Conservation (phyloP, 441 rosid species). For the Capsella rubella region DNA sequence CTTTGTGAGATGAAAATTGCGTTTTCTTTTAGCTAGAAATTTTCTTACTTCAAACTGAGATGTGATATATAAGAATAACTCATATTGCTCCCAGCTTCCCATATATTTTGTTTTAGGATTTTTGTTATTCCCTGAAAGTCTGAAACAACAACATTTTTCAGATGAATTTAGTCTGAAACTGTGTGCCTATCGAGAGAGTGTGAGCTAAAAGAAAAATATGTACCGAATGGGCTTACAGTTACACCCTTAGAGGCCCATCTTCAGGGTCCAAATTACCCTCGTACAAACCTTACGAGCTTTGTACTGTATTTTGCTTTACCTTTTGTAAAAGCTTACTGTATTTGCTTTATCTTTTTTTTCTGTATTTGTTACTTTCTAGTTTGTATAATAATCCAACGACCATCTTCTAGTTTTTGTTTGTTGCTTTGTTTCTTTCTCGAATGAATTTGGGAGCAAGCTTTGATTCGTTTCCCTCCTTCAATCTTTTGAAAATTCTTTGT, state of each 20-base stretch:
- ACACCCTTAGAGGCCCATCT: constrained; percentile 22
- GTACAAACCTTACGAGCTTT: background rate
- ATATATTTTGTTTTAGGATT: background rate
- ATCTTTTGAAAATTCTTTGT: constrained; percentile 22
- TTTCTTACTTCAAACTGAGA: background rate
- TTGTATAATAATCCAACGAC: background rate
- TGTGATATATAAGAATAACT: background rate
- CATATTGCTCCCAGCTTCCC: background rate
- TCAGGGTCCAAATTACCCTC: background rate
- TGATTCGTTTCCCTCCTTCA: constrained; percentile 33
- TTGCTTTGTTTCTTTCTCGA: constrained; percentile 16
- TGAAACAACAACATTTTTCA: too few species aligned
- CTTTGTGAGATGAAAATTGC: background rate
- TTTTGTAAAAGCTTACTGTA: background rate
- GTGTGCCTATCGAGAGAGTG: background rate
- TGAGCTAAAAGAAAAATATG: background rate
- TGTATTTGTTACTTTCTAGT: too few species aligned
- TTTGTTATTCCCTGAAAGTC: too few species aligned
- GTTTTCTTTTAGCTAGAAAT: background rate
- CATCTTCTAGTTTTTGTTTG: constrained; percentile 11
- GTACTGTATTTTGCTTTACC: constrained; percentile 22
- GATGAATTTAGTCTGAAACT: too few species aligned
- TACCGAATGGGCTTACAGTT: background rate
- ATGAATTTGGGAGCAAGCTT: constrained; percentile 13
- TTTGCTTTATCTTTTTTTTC: too few species aligned